Conservation (phyloP, 306 rosid genomes). For the Hylodesmum podocarpum region DNA sequence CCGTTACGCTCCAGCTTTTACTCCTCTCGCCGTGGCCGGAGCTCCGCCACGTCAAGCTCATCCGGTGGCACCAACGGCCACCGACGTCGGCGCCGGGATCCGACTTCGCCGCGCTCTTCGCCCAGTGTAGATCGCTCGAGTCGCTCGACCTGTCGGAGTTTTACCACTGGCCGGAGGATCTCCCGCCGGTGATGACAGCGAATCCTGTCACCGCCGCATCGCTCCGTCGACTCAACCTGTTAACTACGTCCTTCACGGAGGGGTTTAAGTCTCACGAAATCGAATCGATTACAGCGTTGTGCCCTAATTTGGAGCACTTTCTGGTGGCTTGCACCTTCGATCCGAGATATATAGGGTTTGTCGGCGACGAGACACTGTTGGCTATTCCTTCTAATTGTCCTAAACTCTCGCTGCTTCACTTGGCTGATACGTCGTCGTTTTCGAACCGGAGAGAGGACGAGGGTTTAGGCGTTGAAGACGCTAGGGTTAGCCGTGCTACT, state of each 20-base stretch:
- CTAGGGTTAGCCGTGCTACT: conserved; percentile 54
- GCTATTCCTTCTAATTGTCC: conserved; percentile 64
- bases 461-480: conserved; percentile 59
- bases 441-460: conserved; percentile 56
- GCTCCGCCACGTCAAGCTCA: conserved; percentile 66
- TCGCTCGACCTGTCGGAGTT: conserved; percentile 79
- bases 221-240: conserved; percentile 60
- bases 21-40: conserved; percentile 60
- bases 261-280: conserved; percentile 73
- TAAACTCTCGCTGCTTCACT: conserved; percentile 63
- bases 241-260: conserved; percentile 64
- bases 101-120: conserved; percentile 62
- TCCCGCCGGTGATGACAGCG: conserved; percentile 63
- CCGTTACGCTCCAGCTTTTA: conserved; percentile 55
- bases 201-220: conserved; percentile 52
- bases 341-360: conserved; percentile 74
- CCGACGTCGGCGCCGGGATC: conserved; percentile 41
- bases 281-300: conserved; percentile 53
- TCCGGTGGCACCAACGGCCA: conserved; percentile 91
- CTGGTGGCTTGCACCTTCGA: conserved; percentile 76
- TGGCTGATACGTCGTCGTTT: conserved; percentile 69
- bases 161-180: conserved; percentile 90
- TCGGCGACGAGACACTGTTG: conserved; percentile 67
- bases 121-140: conserved; percentile 52
- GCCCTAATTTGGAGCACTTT: conserved; percentile 70